Percentiles rank a stretch among this genome's conserved stretches.
Evolutionary conservation across 768 basidiomycete genomes (phyloP).

Genomic region (Amanita muscaria): DNA sequence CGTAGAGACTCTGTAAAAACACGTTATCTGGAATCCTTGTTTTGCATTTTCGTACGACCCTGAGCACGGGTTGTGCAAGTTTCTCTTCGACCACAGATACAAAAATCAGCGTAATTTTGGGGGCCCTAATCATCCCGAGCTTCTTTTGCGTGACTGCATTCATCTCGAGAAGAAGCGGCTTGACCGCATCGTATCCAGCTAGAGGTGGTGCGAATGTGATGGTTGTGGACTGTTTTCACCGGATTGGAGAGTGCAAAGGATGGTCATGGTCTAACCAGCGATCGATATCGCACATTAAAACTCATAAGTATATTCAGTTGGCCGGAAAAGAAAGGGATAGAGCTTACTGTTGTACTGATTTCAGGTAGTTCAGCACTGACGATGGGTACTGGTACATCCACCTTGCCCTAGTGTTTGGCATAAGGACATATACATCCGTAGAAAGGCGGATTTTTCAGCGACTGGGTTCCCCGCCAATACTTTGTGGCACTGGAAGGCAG

Average conservation of each 20-base stretch:
- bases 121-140: constrained; percentile 67
- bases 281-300: too few relatives aligned
- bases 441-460: constrained; percentile 64
- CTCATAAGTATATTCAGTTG: too few relatives aligned
- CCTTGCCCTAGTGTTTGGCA: constrained; percentile 66
- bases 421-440: constrained; percentile 83
- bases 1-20: constrained; percentile 40
- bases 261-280: too few relatives aligned
- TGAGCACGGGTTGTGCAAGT: constrained; percentile 44
- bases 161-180: constrained; percentile 69
- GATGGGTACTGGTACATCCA: constrained; percentile 44
- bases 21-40: constrained; percentile 21
- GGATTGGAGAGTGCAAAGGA: too few relatives aligned
- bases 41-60: constrained; percentile 18
- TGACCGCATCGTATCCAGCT: constrained; percentile 70
- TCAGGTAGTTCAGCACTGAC: constrained; percentile 59
- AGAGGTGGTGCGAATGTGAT: constrained; percentile 70
- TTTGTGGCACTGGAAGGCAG: too few relatives aligned
- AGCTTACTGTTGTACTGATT: constrained; percentile 55
- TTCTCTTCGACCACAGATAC: not conserved
- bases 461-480: constrained; percentile 45
- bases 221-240: too few relatives aligned
- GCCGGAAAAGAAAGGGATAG: constrained; percentile 55
- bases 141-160: too few relatives aligned
- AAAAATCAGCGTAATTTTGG: constrained; percentile 34